A percentile compares a stretch with the other conserved stretches of the same genome.
phyloP scores from a whole-genome alignment of 768 basidiomycete species.

The Mycena vulgaris region DNA sequence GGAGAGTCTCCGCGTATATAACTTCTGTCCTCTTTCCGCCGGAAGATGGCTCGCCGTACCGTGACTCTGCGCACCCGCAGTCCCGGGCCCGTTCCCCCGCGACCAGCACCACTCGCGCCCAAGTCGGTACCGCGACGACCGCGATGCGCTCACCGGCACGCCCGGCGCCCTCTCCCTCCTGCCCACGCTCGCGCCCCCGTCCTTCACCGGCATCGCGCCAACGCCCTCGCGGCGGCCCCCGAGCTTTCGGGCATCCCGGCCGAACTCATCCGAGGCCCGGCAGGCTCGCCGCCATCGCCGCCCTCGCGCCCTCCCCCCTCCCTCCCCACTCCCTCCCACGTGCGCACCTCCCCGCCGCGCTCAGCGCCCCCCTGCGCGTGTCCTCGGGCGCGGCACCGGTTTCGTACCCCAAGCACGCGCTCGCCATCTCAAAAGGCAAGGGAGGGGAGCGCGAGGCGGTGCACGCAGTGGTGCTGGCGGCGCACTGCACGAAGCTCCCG shows the following conservation, averaged over 20 bases:
- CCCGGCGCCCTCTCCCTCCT: conserved; percentile 45
- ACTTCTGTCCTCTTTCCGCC: no score
- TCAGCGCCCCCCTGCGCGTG: conserved; percentile 45
- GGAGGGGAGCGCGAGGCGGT: conserved; percentile 47
- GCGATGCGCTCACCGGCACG: background rate
- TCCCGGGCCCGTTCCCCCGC: background rate
- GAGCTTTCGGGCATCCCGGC: conserved; percentile 62
- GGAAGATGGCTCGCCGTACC: no score
- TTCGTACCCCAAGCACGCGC: conserved; percentile 58
- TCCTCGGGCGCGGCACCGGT: conserved; percentile 37
- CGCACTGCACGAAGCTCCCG: conserved; percentile 78
- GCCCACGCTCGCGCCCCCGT: conserved; percentile 67
- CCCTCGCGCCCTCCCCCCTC: conserved; percentile 52
- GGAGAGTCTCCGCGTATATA: no score
- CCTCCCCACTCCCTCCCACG: conserved; percentile 46
- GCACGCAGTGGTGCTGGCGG: conserved; percentile 79
- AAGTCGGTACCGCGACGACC: no score
- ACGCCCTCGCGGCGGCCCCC: conserved; percentile 66
- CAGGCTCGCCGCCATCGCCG: conserved; percentile 41
- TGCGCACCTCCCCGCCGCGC: conserved; percentile 46
- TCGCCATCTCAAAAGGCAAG: conserved; percentile 57
- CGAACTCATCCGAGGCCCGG: conserved; percentile 62
- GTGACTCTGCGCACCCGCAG: no score
- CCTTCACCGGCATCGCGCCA: conserved; percentile 62
- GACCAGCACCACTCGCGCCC: background rate